Evolutionary conservation across 352 stramenopile species (phyloP), one percentile per base, ranked within the genome.

Genomic region (Globisporangium paroecandrum): DNA sequence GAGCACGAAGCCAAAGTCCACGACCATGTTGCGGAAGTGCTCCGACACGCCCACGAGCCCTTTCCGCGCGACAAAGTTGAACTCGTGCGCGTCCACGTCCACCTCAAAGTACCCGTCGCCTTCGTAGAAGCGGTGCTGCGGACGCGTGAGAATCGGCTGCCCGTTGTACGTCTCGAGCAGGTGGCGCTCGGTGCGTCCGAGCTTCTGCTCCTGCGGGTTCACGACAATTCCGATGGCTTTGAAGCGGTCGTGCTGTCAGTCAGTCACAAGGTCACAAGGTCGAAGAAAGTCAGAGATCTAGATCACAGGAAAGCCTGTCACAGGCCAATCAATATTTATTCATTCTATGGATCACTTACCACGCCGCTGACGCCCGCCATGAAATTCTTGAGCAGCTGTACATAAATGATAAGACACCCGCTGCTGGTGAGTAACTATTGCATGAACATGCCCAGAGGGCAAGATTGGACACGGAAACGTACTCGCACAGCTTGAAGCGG

Each of bases 111-210:
- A 94, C 38, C 81, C 77, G 20, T 88, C 73, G 3, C 82, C 84
- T 8, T 66, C 72, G 53, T 89, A 90, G 66, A 94, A 94, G 9
- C 75, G 79, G 36, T 94, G 86, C 70, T 94, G 86, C 15, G 86
- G 86, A 0, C 86, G 82, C 4, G 86, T 94, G 43, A 94, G 75
- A 65, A 94, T 91, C 0, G 84, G 86, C 56, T 94, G 86, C 0
- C 86, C 86, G 24, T 94, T 94, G 72, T 94, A 94, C 0, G 86
- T 91, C 65, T 94, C 86, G 3, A 94, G 73, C 54, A 94, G 69
- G 54, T 89, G 86, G 20, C 82, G 79, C 58, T 94, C 84, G 0
- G 85, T 90, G 27, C 86, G 81, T 7, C 86, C 84, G 6, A 94
- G 76, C 8, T 76, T 76, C 53, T 91, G 84, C 56, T 93, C 86